phyloP scores from a whole-genome alignment of 805 yeast genomes.

The Sporopachydermia lactativora region DNA sequence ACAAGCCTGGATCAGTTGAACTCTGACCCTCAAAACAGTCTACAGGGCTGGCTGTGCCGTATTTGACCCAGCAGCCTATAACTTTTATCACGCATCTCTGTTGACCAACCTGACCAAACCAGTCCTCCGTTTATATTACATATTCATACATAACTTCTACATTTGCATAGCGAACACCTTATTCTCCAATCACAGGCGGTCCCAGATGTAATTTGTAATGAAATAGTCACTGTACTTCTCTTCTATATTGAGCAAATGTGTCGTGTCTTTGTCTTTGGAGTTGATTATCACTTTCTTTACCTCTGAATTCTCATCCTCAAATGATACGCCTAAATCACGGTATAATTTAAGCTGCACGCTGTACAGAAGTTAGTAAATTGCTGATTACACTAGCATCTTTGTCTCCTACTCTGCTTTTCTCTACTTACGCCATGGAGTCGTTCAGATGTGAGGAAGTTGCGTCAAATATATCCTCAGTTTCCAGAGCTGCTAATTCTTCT shows the following conservation, averaged over 20 bases:
- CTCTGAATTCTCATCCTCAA: conserved; percentile 10
- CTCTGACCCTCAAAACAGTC: too few relatives aligned
- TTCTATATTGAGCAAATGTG: conserved; percentile 15
- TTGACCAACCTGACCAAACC: too few relatives aligned
- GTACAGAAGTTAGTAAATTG: too few relatives aligned
- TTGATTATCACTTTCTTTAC: conserved; percentile 12
- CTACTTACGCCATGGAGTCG: conserved; percentile 5
- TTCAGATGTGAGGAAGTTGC: conserved; percentile 7
- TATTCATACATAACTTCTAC: too few relatives aligned
- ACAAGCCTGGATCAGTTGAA: too few relatives aligned
- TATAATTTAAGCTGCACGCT: conserved; percentile 12
- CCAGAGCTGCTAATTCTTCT: conserved; percentile 10
- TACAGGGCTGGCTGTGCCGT: too few relatives aligned
- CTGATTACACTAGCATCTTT: too few relatives aligned
- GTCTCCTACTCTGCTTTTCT: too few relatives aligned
- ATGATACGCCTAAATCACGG: conserved; percentile 12
- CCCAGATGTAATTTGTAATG: conserved; percentile 71
- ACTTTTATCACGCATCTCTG: too few relatives aligned
- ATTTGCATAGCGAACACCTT: too few relatives aligned
- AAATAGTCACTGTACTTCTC: conserved; percentile 50
- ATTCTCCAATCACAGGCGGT: conserved; percentile 20
- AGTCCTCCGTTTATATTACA: too few relatives aligned
- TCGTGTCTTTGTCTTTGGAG: conserved; percentile 8
- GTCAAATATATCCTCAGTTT: conserved; percentile 8
- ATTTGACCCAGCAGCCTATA: too few relatives aligned